Conservation (phyloP, 2,329 filamentous ascomycete species). For the Cladosporium austrohemisphaericum region DNA sequence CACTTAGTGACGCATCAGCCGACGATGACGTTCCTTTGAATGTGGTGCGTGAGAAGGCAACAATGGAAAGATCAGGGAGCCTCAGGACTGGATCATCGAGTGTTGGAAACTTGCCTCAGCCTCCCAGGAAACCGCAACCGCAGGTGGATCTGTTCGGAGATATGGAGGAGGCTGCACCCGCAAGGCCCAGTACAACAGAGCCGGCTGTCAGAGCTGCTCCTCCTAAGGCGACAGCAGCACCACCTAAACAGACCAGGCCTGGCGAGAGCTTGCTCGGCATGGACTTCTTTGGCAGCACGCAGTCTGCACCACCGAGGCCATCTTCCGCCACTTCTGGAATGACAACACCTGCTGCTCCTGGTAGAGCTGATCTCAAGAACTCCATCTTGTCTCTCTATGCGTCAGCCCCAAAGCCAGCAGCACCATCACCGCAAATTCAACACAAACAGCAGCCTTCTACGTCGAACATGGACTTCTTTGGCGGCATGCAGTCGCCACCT, state of each 20-base stretch:
- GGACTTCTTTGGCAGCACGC: constrained; percentile 78
- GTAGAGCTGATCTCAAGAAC: constrained; percentile 90
- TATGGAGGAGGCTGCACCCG: constrained; percentile 57
- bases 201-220: constrained; percentile 62
- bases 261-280: constrained; percentile 84
- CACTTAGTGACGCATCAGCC: constrained; percentile 66
- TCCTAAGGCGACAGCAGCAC: constrained; percentile 33
- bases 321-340: constrained; percentile 71
- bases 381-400: constrained; percentile 95
- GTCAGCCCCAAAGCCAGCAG: constrained; percentile 72
- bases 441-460: constrained; percentile 33
- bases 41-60: constrained; percentile 67
- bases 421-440: constrained; percentile 44
- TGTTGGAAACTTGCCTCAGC: constrained; percentile 25
- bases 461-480: constrained; percentile 51
- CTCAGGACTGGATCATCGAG: constrained; percentile 39
- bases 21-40: constrained; percentile 77
- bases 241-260: constrained; percentile 61
- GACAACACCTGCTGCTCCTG: constrained; percentile 57
- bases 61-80: constrained; percentile 41
- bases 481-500: constrained; percentile 60
- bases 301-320: constrained; percentile 71
- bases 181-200: constrained; percentile 69
- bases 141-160: constrained; percentile 79
- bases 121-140: constrained; percentile 35